phyloP scores from a whole-genome alignment of 2,329 filamentous ascomycete species.

The Karstenula rhodostoma region DNA sequence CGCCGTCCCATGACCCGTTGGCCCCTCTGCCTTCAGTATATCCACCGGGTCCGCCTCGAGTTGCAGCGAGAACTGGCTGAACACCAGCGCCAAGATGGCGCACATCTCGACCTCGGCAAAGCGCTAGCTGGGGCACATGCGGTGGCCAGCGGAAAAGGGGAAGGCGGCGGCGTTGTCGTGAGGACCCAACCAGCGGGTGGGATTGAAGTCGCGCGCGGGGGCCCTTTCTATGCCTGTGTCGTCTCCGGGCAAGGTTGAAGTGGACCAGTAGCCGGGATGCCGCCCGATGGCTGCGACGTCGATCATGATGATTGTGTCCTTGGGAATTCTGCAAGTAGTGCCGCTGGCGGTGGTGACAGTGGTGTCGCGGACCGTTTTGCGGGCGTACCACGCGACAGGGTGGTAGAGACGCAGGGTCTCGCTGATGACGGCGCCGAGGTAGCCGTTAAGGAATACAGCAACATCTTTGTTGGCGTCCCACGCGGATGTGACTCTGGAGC shows the following conservation, averaged over 20 bases:
- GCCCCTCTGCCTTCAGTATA: conserved; percentile 10
- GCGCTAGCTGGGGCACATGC: not conserved
- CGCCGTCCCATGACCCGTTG: conserved; percentile 9
- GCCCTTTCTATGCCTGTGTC: not conserved
- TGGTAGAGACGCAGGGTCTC: conserved; percentile 23
- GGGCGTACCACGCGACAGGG: conserved; percentile 14
- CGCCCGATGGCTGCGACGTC: conserved; percentile 16
- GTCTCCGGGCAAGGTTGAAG: not conserved
- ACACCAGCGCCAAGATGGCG: not conserved
- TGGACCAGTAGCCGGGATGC: conserved; percentile 16
- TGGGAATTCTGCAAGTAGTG: conserved; percentile 1
- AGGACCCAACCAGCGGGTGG: too few relatives aligned
- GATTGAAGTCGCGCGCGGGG: conserved; percentile 19
- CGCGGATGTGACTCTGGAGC: not conserved
- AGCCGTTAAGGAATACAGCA: conserved; percentile 16
- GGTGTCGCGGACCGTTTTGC: not conserved
- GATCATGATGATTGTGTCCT: conserved; percentile 11
- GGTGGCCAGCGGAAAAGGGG: not conserved
- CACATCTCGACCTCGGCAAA: not conserved
- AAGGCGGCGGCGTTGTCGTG: not conserved
- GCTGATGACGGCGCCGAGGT: conserved; percentile 21
- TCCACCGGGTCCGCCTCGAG: conserved; percentile 6
- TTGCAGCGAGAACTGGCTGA: conserved; percentile 10
- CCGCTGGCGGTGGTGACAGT: conserved; percentile 14
- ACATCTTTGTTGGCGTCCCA: conserved; percentile 21